These are phyloP conservation scores for Arthrobotrys sinensis DNA, from an alignment of 2,329 filamentous ascomycete species.

Conservation along the genomic window DNA sequence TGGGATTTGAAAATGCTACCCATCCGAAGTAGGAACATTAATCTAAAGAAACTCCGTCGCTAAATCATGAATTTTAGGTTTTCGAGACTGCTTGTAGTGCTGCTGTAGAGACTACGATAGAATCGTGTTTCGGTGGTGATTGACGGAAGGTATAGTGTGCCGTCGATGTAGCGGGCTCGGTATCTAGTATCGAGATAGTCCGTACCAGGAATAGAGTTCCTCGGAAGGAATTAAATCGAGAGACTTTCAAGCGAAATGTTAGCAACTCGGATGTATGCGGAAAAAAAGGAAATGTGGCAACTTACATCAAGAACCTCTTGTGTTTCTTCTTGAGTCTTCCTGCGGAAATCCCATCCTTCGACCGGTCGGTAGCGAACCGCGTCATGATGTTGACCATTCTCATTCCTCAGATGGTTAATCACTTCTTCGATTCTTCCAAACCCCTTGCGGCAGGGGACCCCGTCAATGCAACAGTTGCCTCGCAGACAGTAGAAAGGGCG, in stretches of 20 bases:
- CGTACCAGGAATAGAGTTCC: slow-evolving; percentile 34
- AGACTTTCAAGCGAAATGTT: slow-evolving; percentile 11
- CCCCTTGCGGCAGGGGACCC: slow-evolving; percentile 50
- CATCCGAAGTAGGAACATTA: slow-evolving; percentile 5
- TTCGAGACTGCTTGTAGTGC: background rate
- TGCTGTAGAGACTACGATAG: slow-evolving; percentile 22
- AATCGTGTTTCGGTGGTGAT: slow-evolving; percentile 12
- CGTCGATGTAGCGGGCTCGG: background rate
- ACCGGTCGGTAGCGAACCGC: slow-evolving; percentile 58
- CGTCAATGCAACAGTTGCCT: slow-evolving; percentile 58
- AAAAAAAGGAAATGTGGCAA: background rate
- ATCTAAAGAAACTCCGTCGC: slow-evolving; percentile 45
- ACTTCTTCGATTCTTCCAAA: slow-evolving; percentile 60
- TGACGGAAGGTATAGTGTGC: background rate
- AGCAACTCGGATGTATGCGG: background rate
- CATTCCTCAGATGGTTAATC: slow-evolving; percentile 54
- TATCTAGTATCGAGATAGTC: slow-evolving; percentile 17
- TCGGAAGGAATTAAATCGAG: slow-evolving; percentile 44
- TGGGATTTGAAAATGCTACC: slow-evolving; percentile 25
- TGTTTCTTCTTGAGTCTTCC: slow-evolving; percentile 33
- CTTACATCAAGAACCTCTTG: slow-evolving; percentile 51
- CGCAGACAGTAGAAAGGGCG: slow-evolving; percentile 56
- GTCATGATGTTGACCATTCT: slow-evolving; percentile 57
- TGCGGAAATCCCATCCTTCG: slow-evolving; percentile 57
- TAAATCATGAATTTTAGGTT: slow-evolving; percentile 40